These are phyloP conservation scores for Aspergillus sparsus DNA, from an alignment of 495 filamentous ascomycete genomes.

Conservation along the genomic window DNA sequence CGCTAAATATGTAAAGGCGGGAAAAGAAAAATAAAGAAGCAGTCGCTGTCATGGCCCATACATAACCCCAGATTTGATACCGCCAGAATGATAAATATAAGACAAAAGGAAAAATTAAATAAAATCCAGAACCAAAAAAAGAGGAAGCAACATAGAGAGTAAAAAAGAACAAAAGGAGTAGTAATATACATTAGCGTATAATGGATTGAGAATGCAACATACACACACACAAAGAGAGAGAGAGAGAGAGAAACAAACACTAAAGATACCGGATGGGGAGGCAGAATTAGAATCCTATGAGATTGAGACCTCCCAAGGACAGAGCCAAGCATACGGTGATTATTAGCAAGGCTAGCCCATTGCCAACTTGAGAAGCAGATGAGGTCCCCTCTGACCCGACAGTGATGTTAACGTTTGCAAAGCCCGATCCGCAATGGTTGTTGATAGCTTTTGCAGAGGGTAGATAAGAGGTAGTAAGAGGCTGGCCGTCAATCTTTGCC, in stretches of 20 bases:
- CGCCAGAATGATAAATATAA: neutral
- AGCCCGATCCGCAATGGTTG: constrained; percentile 60
- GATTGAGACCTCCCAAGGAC: neutral
- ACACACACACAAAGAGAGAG: neutral
- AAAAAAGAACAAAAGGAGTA: constrained; percentile 14
- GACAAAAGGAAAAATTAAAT: neutral
- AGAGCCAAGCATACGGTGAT: neutral
- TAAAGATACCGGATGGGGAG: neutral
- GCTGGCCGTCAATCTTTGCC: constrained; percentile 58
- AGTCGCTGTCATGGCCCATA: constrained; percentile 26
- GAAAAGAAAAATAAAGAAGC: constrained; percentile 1
- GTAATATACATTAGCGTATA: constrained; percentile 10
- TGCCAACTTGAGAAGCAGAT: constrained; percentile 14
- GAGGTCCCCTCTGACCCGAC: constrained; percentile 30
- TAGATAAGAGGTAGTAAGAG: constrained; percentile 60
- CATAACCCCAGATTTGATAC: constrained; percentile 14
- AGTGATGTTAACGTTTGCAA: constrained; percentile 61
- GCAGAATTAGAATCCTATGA: neutral
- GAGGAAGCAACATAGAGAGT: neutral
- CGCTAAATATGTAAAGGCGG: neutral
- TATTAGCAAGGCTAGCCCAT: neutral
- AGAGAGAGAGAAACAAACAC: too few species aligned
- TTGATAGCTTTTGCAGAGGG: constrained; percentile 66
- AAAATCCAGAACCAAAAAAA: constrained; percentile 15
- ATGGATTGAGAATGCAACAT: neutral